Base-by-base conservation (phyloP, 208 protist species). In the Acanthamoeba triangularis region DNA sequence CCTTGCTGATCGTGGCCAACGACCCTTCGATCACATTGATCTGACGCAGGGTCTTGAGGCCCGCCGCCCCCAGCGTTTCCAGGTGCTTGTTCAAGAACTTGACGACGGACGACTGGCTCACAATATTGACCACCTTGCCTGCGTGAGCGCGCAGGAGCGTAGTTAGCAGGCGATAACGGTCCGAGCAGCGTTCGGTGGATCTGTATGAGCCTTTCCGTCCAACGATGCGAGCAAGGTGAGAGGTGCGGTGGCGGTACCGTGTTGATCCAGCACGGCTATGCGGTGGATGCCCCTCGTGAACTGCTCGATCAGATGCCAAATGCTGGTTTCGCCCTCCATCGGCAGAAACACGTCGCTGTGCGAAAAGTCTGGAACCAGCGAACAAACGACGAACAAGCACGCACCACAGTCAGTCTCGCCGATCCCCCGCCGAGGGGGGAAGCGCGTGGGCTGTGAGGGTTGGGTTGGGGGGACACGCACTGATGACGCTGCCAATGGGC, bases 301-400 rank as follows among this genome's bases (percentile, higher is more conserved):
- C 49, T 65, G 33, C 25, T 90, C 84, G 35, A 90, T 7, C 8
- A 67, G 33, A 25, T 90, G 49, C 49, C 59, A 90, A 3, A 90
- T 20, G 49, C 54, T 69, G 54, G 44, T 69, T 16, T 67, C 59
- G 35, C 49, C 84, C 35, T 90, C 84, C 59, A 90, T 69, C 14
- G 84, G 84, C 47, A 90, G 52, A 23, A 90, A 90, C 33, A 90
- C 84, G 41, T 90, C 84, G 59, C 84, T 90, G n/a, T 90, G 54
- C 23, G 84, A 90, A 20, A 90, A 90, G 44, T 90, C 84, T 90
- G n/a, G 13, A 18, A 8, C 63, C n/a, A 72, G 5, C 56, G 56
- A 30, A 90, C 7, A 37, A 7, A 20, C 54, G 28, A 41, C 49
- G 65, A 47, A 11, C 5, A 3, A 37, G 5, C 49, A 65, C 11